phyloP scores from a whole-genome alignment of 768 basidiomycete species.

The Hypholoma sublateritium region DNA sequence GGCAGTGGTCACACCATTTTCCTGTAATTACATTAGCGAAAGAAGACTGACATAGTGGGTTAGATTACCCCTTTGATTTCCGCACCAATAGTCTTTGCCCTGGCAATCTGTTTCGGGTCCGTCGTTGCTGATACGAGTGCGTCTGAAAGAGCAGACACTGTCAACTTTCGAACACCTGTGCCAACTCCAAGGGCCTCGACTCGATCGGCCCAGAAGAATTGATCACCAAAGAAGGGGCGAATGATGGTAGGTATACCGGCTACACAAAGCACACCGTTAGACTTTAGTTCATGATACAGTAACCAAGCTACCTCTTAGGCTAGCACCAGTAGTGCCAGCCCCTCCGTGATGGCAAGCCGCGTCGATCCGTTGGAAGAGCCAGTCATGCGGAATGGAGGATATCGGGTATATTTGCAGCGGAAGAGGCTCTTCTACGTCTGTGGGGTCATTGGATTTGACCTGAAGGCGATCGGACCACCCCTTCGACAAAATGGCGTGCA shows the following conservation, averaged over 20 bases:
- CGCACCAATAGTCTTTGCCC: conserved; percentile 83
- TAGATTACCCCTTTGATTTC: conserved; percentile 73
- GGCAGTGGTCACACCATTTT: conserved; percentile 92
- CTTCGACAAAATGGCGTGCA: conserved; percentile 92
- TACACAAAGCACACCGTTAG: conserved; percentile 26
- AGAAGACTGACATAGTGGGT: neutral
- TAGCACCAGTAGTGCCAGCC: conserved; percentile 94
- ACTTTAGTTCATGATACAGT: neutral
- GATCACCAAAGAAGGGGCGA: conserved; percentile 97
- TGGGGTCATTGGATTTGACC: conserved; percentile 55
- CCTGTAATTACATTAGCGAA: conserved; percentile 43
- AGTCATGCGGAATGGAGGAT: conserved; percentile 89
- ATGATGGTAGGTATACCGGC: conserved; percentile 96
- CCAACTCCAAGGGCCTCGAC: conserved; percentile 97
- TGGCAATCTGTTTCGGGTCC: conserved; percentile 84
- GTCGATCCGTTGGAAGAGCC: conserved; percentile 91
- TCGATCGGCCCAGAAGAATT: conserved; percentile 97
- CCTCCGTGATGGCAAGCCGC: conserved; percentile 99
- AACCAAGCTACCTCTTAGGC: conserved; percentile 69
- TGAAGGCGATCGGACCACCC: conserved; percentile 95
- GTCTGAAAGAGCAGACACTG: conserved; percentile 71
- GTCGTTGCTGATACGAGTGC: conserved; percentile 83
- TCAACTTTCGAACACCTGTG: conserved; percentile 83
- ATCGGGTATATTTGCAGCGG: conserved; percentile 83
- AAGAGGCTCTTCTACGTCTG: conserved; percentile 67